Percentiles rank a stretch among this genome's conserved stretches.
These are phyloP conservation scores for Yamadazyma jaroonii DNA, from an alignment of 1,139 yeast genomes.

Conservation along the genomic window DNA sequence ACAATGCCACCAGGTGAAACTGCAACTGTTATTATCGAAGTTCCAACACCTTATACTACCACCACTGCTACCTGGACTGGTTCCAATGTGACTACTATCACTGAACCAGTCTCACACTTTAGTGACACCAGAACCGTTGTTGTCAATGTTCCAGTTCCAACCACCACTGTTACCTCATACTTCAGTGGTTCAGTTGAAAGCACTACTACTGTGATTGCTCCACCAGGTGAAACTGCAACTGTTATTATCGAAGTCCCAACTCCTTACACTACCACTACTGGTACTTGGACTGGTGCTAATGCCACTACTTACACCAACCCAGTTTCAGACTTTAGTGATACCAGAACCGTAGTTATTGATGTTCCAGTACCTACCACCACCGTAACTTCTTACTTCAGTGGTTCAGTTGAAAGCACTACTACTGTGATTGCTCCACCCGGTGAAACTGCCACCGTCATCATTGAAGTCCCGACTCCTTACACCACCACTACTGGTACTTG, in stretches of 20 bases:
- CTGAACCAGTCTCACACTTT: slow-evolving; percentile 7
- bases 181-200: slow-evolving; percentile 7
- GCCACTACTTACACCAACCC: background rate
- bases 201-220: slow-evolving; percentile 11
- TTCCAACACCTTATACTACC: slow-evolving; percentile 12
- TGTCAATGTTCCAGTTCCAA: slow-evolving; percentile 12
- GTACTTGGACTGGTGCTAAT: background rate
- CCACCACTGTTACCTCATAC: slow-evolving; percentile 16
- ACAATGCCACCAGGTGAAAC: slow-evolving; percentile 10
- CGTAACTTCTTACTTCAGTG: background rate
- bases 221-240: slow-evolving; percentile 10
- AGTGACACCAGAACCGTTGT: too few species aligned
- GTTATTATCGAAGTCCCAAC: slow-evolving; percentile 11
- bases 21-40: slow-evolving; percentile 10
- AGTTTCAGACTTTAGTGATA: slow-evolving; percentile 1
- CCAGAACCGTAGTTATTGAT: slow-evolving; percentile 11
- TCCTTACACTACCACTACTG: slow-evolving; percentile 8
- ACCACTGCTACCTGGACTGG: slow-evolving; percentile 21
- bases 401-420: background rate
- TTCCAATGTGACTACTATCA: slow-evolving; percentile 17
- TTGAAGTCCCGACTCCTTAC: background rate
- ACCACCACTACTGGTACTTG: too few species aligned
- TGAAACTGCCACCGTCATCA: slow-evolving; percentile 12
- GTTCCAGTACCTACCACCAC: slow-evolving; percentile 11
- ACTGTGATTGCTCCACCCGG: slow-evolving; percentile 10